phyloP scores from a whole-genome alignment of 495 filamentous ascomycete genomes.

The Bombardia bombarda region DNA sequence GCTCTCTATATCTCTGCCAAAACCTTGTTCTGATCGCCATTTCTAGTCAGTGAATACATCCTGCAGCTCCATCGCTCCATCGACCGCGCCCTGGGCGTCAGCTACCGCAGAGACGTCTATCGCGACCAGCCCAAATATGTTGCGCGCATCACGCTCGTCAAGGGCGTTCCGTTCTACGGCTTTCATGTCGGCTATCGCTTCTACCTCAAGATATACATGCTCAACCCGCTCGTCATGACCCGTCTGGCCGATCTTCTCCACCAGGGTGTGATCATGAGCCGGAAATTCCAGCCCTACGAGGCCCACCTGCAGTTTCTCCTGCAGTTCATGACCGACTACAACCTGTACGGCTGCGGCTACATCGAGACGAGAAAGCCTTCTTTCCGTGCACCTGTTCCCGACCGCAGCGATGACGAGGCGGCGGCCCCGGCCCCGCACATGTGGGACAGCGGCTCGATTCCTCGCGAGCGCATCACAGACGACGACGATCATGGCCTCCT shows the following conservation, averaged over 20 bases:
- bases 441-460: constrained; percentile 69
- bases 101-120: constrained; percentile 66
- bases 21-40: no score
- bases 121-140: constrained; percentile 66
- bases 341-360: constrained; percentile 86
- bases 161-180: constrained; percentile 92
- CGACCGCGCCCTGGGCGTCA: constrained; percentile 75
- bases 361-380: constrained; percentile 51
- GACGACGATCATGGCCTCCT: constrained; percentile 51
- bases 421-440: constrained; percentile 38
- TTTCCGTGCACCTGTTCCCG: constrained; percentile 73
- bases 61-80: constrained; percentile 68
- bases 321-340: constrained; percentile 98
- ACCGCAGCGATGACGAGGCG: constrained; percentile 47
- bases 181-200: constrained; percentile 87
- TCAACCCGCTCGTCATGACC: constrained; percentile 75
- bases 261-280: constrained; percentile 78
- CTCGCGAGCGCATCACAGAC: constrained; percentile 43
- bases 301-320: constrained; percentile 84
- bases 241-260: constrained; percentile 76
- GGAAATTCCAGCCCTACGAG: constrained; percentile 81
- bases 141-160: constrained; percentile 82
- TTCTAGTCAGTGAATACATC: constrained; percentile 56
- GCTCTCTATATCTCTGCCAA: no score
- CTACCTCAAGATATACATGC: constrained; percentile 89